Base-by-base conservation (phyloP, 495 filamentous ascomycete species). In the Penicillium diatomitis region DNA sequence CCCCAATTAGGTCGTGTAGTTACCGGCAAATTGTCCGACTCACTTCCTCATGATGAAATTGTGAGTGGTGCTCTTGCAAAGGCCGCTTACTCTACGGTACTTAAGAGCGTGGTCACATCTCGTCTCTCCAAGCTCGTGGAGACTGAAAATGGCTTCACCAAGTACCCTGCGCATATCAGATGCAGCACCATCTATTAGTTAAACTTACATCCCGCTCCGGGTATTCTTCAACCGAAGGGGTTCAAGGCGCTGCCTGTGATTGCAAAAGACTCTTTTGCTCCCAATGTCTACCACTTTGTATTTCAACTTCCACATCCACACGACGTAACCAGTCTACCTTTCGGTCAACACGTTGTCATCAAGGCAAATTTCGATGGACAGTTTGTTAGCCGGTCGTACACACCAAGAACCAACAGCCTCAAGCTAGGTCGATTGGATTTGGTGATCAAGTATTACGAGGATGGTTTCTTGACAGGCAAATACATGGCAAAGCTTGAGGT, bases 281-380 rank as follows among this genome's bases (percentile, higher is more conserved):
- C 70, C 4, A 71, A 67, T 51, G 75, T 76, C 3, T 76, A 69
- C 52, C 64, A 58, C 10, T 63, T 77, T 38, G 56, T 66, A 30
- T 78, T 80, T 46, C 57, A 64, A 30, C 67, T 80, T 7, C 75
- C 76, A 3, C 52, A 48, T 20, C 10, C 57, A 10, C 33, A 56
- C 4, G 61, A 63, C 31, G 61, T 71, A 0, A 65, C 79, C 8
- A 74, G 77, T 9, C 66, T 77, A 10, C 76, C 76, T 0, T 73
- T 71, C 4, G 75, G 75, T 46, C 39, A 41, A 29, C 39, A 73
- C 50, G 57, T 72, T 20, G 65, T 62, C 11, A 70, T 73, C 27
- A 56, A 58, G 27, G 61, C 67, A 11, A 55, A 48, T 28, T 56
- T 72, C 6, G 56, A 71, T 46, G 70, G 66, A 7, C 56, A 68